Evolutionary conservation across 768 basidiomycete species (phyloP).

Genomic region (Piloderma croceum): DNA sequence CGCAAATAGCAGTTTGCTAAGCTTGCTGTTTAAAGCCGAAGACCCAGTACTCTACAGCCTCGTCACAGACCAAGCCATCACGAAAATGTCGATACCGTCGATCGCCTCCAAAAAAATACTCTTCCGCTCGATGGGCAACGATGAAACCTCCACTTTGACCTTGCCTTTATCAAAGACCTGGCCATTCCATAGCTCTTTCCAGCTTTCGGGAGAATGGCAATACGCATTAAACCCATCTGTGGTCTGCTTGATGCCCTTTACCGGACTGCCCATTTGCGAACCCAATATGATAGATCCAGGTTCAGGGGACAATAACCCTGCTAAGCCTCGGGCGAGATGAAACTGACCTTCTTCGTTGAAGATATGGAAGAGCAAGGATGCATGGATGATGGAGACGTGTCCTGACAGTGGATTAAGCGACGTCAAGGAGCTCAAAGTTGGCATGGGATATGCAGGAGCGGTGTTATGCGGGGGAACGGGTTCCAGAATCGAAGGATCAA

Average conservation of each 20-base stretch:
- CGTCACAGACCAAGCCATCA: neutral
- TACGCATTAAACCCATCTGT: constrained; percentile 17
- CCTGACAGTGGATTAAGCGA: constrained; percentile 43
- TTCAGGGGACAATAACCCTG: constrained; percentile 35
- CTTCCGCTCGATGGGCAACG: constrained; percentile 10
- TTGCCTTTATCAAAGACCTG: constrained; percentile 27
- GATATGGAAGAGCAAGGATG: constrained; percentile 45
- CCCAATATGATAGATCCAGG: constrained; percentile 46
- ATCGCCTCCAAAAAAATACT: too few relatives aligned
- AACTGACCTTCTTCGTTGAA: constrained; percentile 38
- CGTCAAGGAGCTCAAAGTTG: constrained; percentile 26
- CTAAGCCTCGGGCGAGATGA: constrained; percentile 36
- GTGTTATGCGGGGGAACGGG: constrained; percentile 23
- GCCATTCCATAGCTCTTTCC: constrained; percentile 32
- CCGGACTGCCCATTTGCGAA: constrained; percentile 27
- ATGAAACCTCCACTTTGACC: constrained; percentile 24
- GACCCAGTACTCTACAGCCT: too few relatives aligned
- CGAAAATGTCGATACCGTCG: neutral
- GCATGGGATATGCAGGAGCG: constrained; percentile 14
- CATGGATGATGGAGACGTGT: constrained; percentile 44
- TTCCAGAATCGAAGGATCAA: constrained; percentile 40
- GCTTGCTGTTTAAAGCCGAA: too few relatives aligned
- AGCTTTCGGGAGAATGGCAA: constrained; percentile 34
- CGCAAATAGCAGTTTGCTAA: too few relatives aligned
- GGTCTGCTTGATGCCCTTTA: constrained; percentile 23